Base-by-base conservation (phyloP, 805 yeast species). In the Pichia pseudocactophila region DNA sequence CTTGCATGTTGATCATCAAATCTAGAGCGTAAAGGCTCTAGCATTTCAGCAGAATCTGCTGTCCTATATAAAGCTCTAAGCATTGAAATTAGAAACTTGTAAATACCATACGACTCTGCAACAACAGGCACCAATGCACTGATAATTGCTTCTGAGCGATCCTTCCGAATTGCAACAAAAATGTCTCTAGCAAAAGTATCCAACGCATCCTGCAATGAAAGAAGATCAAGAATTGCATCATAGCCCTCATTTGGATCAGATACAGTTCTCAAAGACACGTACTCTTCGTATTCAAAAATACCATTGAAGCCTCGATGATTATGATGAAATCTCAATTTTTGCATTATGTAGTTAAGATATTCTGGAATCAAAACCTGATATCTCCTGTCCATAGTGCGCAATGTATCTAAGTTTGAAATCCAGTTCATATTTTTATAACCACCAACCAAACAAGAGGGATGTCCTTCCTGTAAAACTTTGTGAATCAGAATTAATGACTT, bases 391-490 rank as follows among this genome's bases (percentile, higher is more conserved):
- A 65, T 64, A 9, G 59, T 63, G 41, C 69, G 66, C 7, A 75
- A 69, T 34, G 87, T 70, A 2, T 80, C 81, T 43, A 92, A 68
- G 15, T 88, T 74, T 42, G 79, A 75, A 37, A 90, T 69, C 80
- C 94, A 90, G 40, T 78, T 82, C 39, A 78, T 67, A 58, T 88
- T 86, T 47, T 77, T 70, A 54, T 78, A 82, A 2, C 87, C 97
- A 54, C 87, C 96, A 40, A 75, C 70, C 53, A 90, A 65, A 6
- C 86, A 79, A 22, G 85, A 73, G 12, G 87, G 87, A 59, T 90
- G 97, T n/a, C 98, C 98, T 62, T 90, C 98, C 60, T 92, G 97
- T n/a, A 90, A 65, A 6, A 92, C 90, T 55, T 90, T 89, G 56
- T 90, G 97, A 37, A 88, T 72, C 50, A 85, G 73, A 41, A 89